A percentile compares a stretch with the other conserved stretches of the same genome.
These are phyloP conservation scores for Candida sp. DNA, from an alignment of 1,139 yeast species.

Conservation along the genomic window DNA sequence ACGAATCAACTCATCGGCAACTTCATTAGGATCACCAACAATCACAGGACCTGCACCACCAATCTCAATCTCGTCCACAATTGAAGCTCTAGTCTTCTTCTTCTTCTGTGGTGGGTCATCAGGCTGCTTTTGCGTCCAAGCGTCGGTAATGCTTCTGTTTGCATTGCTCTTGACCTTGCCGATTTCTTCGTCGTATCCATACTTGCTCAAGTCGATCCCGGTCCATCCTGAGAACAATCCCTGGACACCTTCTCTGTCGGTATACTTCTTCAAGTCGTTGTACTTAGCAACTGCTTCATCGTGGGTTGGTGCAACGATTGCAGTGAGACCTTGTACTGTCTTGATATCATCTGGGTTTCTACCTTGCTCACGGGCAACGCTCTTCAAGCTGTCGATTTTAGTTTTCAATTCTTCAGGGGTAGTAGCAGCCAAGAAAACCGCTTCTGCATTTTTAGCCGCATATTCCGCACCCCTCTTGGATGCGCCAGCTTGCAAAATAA, in stretches of 20 bases:
- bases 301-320: conserved; percentile 33
- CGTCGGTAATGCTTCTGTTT: conserved; percentile 25
- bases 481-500: conserved; percentile 50
- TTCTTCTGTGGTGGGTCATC: conserved; percentile 25
- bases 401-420: conserved; percentile 29
- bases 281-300: conserved; percentile 36
- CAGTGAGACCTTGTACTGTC: conserved; percentile 31
- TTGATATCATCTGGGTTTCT: conserved; percentile 35
- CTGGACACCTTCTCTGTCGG: conserved; percentile 38
- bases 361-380: conserved; percentile 28
- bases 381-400: conserved; percentile 28
- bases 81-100: conserved; percentile 24
- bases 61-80: conserved; percentile 23
- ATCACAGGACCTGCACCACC: conserved; percentile 28
- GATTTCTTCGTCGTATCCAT: conserved; percentile 30
- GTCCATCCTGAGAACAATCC: conserved; percentile 40
- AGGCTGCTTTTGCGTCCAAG: conserved; percentile 29
- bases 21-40: conserved; percentile 24
- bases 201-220: conserved; percentile 33
- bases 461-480: conserved; percentile 43
- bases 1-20: conserved; percentile 24
- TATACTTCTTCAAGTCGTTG: conserved; percentile 27
- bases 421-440: conserved; percentile 34
- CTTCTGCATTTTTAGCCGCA: conserved; percentile 50
- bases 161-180: conserved; percentile 29